These are phyloP conservation scores for Tricholoma bakamatsutake DNA, from an alignment of 768 basidiomycete genomes.

Conservation along the genomic window DNA sequence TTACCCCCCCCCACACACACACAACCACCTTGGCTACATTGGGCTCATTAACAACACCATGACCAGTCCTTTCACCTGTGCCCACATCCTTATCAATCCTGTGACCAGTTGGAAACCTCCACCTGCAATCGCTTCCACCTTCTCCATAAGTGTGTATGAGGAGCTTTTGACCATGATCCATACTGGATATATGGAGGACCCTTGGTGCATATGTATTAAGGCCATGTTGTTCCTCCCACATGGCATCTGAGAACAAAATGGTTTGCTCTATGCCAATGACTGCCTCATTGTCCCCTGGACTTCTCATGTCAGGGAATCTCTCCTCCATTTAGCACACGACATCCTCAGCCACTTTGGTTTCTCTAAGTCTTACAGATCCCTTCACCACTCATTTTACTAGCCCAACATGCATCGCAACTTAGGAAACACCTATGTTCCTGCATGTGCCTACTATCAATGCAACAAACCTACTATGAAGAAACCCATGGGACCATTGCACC, in stretches of 20 bases:
- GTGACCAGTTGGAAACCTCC: not conserved
- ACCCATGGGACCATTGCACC: not conserved
- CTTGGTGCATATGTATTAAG: not conserved
- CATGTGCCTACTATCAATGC: conserved; percentile 7
- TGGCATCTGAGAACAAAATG: too few species aligned
- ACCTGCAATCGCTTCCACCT: not conserved
- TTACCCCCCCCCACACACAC: too few species aligned
- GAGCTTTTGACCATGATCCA: not conserved
- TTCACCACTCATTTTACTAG: conserved; percentile 21
- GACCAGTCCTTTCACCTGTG: too few species aligned
- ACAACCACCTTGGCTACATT: too few species aligned
- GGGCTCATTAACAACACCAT: too few species aligned
- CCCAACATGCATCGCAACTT: conserved; percentile 24
- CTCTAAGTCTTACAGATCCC: too few species aligned
- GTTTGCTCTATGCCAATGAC: conserved; percentile 7
- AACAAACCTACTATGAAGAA: conserved; percentile 20
- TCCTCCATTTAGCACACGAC: not conserved
- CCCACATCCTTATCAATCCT: too few species aligned
- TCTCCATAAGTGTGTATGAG: not conserved
- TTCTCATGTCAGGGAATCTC: conserved; percentile 29
- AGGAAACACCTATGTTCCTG: not conserved
- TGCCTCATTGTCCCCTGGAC: conserved; percentile 25
- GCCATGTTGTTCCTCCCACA: not conserved
- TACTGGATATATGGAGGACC: not conserved
- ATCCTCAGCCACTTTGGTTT: too few species aligned